Base-by-base conservation (phyloP, 2,329 filamentous ascomycete species). In the Diatrype stigma region DNA sequence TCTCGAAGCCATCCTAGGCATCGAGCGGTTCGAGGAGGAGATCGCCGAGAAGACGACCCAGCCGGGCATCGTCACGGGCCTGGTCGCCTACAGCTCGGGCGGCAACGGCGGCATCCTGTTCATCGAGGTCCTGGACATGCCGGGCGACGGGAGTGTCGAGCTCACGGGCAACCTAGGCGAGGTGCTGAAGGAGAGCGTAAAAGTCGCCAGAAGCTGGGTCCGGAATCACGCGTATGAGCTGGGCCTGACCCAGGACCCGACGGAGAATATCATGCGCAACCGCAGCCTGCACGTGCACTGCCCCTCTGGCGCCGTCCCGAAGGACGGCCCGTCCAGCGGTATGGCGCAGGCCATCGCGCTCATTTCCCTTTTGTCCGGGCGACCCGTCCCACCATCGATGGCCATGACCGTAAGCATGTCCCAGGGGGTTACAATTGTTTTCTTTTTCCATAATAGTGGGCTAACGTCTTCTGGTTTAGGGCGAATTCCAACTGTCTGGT, bases 51-150 rank as follows among this genome's bases (percentile, higher is more conserved):
- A 89, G 64, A 83, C 82, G 67, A 78, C 81, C 58, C 85, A 91
- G 17, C 93, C 94, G 1, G 94, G 94, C 51, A 89, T 99, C 51
- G 93, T 99, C 35, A 99, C 94, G 0, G 94, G 94, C 14, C 85
- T 99, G 30, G 94, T 99, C 16, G 94, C 94, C 8, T 99, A 96
- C 74, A 90, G 87, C 64, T 88, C 87, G 3, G 93, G 94, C 46
- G 91, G 91, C 45, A 93, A 96, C 68, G 94, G 94, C 56, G 92
- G 89, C 65, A 99, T 99, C 63, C 80, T 99, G 50, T 99, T 99
- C 76, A 99, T 99, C 62, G 94, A 99, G 72, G 90, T 96, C 42
- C 90, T 93, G 11, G 92, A 96, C 66, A 97, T 97, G 91, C 94
- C 94, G 0, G 94, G 94, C 42, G 86, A 83, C 51, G 94, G 94